Evolutionary conservation across 345 rosid genomes (phyloP).

Genomic region (Citrus hindsii): DNA sequence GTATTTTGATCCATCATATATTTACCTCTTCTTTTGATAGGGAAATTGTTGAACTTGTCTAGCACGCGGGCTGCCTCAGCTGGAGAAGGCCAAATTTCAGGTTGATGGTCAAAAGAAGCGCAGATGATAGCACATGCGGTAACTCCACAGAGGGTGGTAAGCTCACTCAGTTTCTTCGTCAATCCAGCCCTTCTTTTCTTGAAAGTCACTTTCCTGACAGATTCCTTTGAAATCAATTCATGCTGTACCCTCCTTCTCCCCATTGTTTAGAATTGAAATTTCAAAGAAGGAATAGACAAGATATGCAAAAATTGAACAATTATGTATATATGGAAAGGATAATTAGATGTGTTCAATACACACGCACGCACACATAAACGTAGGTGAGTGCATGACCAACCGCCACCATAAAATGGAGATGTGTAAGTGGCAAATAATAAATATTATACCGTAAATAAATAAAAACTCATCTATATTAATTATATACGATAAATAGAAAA

Average conservation of each 20-base stretch:
- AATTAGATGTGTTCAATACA: too few species aligned
- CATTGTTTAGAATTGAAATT: constrained; percentile 16
- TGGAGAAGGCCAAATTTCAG: constrained; percentile 42
- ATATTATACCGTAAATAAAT: background rate
- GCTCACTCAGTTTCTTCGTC: constrained; percentile 41
- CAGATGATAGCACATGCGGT: constrained; percentile 37
- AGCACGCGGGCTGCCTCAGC: constrained; percentile 17
- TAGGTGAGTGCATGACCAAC: background rate
- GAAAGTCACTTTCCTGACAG: constrained; percentile 34
- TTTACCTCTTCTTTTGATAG: constrained; percentile 27
- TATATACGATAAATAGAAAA: background rate
- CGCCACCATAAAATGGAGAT: background rate
- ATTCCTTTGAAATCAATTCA: constrained; percentile 35
- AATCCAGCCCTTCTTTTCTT: constrained; percentile 38
- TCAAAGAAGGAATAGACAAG: background rate
- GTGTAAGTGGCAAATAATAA: background rate
- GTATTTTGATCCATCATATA: constrained; percentile 37
- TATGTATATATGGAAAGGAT: background rate
- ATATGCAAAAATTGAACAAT: background rate
- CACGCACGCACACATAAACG: too few species aligned
- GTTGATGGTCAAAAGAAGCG: constrained; percentile 14
- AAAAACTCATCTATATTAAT: background rate
- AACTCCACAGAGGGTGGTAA: constrained; percentile 45
- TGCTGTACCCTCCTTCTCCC: constrained; percentile 30
- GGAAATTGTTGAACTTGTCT: constrained; percentile 19